Percentiles rank a stretch among this genome's conserved stretches.
Conservation (phyloP, 768 basidiomycete genomes). For the Suillus sp. region DNA sequence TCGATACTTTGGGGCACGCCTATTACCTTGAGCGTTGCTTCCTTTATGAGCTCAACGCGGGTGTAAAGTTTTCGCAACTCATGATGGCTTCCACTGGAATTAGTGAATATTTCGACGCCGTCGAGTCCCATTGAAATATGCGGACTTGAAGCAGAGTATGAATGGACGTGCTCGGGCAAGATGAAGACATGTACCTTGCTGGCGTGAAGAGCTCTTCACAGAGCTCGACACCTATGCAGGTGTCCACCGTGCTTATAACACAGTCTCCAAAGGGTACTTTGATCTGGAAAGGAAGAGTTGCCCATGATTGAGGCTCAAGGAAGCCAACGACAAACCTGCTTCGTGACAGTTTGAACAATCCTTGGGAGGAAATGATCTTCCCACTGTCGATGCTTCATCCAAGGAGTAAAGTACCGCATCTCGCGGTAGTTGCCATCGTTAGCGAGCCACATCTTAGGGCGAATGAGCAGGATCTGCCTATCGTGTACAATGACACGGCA, state of each 20-base stretch:
- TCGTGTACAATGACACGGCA: conserved; percentile 90
- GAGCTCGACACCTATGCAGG: conserved; percentile 94
- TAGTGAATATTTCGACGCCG: conserved; percentile 98
- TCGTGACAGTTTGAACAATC: conserved; percentile 85
- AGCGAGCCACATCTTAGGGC: conserved; percentile 99
- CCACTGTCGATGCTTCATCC: conserved; percentile 85
- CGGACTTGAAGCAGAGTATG: conserved; percentile 54
- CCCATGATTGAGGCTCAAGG: background rate
- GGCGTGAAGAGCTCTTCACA: conserved; percentile 99
- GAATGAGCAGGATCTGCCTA: conserved; percentile 86
- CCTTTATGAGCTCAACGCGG: conserved; percentile 93
- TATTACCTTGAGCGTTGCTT: conserved; percentile 89
- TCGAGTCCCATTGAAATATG: conserved; percentile 98
- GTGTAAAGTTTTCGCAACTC: conserved; percentile 95
- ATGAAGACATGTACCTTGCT: conserved; percentile 59
- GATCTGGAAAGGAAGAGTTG: conserved; percentile 42
- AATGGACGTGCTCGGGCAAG: background rate
- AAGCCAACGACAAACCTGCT: conserved; percentile 61
- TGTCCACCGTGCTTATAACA: conserved; percentile 90
- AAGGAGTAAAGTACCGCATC: conserved; percentile 90
- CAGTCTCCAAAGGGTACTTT: conserved; percentile 97
- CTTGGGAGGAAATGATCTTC: conserved; percentile 93
- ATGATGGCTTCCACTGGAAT: conserved; percentile 97
- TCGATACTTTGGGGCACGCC: background rate
- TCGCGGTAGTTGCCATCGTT: conserved; percentile 98